These are phyloP conservation scores for Taphrina deformans DNA, from an alignment of 1,139 yeast species.

Conservation along the genomic window DNA sequence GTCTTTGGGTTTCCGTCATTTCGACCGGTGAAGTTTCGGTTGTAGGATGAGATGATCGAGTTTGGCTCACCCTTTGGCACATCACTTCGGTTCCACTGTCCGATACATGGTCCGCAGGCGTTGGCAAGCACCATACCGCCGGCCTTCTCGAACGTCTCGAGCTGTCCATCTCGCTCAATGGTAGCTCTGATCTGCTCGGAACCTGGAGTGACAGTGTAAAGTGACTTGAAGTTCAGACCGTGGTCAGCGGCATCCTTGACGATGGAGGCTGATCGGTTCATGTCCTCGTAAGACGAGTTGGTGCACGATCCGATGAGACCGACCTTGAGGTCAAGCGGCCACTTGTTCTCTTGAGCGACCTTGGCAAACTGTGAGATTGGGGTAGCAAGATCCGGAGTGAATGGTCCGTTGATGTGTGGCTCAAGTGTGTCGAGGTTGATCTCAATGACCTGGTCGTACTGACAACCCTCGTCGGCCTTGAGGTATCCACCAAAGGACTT, in stretches of 20 bases:
- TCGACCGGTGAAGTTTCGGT: constrained; percentile 98
- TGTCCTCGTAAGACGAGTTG: constrained; percentile 97
- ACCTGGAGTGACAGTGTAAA: constrained; percentile 96
- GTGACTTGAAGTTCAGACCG: constrained; percentile 86
- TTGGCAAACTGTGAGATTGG: constrained; percentile 92
- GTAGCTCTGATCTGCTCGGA: constrained; percentile 99
- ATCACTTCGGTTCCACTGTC: constrained; percentile 99
- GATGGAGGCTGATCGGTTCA: constrained; percentile 96
- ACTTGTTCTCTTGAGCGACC: constrained; percentile 79
- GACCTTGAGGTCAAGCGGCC: constrained; percentile 94
- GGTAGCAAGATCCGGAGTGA: constrained; percentile 98
- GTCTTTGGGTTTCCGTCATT: constrained; percentile 99
- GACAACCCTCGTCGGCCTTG: constrained; percentile 89
- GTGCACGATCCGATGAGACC: constrained; percentile 99
- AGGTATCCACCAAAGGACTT: constrained; percentile 62
- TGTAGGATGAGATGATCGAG: constrained; percentile 97
- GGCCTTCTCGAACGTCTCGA: constrained; percentile 81
- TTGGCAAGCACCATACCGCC: constrained; percentile 97
- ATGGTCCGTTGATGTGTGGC: constrained; percentile 98
- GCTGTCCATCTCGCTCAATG: constrained; percentile 94
- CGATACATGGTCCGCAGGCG: constrained; percentile 99
- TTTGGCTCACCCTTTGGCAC: constrained; percentile 96
- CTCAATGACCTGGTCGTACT: constrained; percentile 94
- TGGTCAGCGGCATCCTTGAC: constrained; percentile 86
- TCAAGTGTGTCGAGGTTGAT: constrained; percentile 91